Evolutionary conservation across 129 eudicot genomes (phyloP), one percentile per base, ranked within the genome.

Genomic region (Helianthus tuberosus): DNA sequence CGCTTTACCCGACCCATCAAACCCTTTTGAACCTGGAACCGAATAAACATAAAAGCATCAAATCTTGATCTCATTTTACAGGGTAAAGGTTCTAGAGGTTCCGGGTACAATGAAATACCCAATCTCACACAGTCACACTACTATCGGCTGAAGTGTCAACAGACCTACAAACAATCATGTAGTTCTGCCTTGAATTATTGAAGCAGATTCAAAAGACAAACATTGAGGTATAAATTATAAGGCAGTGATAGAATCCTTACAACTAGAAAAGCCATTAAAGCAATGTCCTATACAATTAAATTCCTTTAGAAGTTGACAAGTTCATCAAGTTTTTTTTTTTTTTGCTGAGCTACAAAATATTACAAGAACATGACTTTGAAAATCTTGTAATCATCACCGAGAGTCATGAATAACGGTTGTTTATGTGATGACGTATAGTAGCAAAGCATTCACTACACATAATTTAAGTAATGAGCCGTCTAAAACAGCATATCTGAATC

Each of bases 401-500:
- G 20, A 25, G 35, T 70, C 36, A 13, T 17, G 5, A 11, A 52
- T 52, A 17, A 71, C 17, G 73, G 44, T 71, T 64, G 73, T 43
- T 71, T 64, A 25, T 51, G 71, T 77, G 81, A 62, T 47, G 54
- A 64, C 12, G 47, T 50, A 51, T 52, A 1, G 41, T 69, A 23
- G 62, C 76, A 12, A 64, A 48, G 67, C 39, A 32, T 20, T 44
- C 62, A 15, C 69, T 73, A 70, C 75, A n/a, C 3, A 27, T 29
- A 44, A 48, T 59, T 17, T 44, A 6, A 70, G 60, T 23, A 16
- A 61, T 0, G 41, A 27, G 53, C 54, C 15, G 74, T 65, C 84
- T 86, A 85, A 68, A 82, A 81, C 76, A 90, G 35, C 80, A 90
- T 88, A 51, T 94, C 98, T 5, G 97, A 83, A 66, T 94, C 98